A percentile compares a stretch with the other conserved stretches of the same genome.
These are phyloP conservation scores for Noccaea caerulescens DNA, from an alignment of 345 rosid genomes.

Conservation along the genomic window DNA sequence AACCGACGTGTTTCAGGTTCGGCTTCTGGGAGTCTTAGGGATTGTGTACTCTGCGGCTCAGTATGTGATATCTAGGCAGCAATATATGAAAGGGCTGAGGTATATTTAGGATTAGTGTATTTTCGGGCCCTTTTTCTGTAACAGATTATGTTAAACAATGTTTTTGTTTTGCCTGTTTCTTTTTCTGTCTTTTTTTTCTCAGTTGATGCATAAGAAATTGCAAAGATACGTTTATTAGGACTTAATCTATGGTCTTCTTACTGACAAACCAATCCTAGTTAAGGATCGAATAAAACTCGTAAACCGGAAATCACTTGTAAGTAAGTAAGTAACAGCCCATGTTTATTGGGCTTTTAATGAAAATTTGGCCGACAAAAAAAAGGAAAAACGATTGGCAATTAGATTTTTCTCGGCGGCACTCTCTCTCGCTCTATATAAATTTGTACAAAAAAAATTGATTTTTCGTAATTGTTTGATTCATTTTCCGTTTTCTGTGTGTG, in stretches of 20 bases:
- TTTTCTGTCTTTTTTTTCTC: conserved; percentile 14
- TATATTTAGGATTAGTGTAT: conserved; percentile 65
- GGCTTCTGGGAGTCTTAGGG: conserved; percentile 81
- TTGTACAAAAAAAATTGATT: too few species aligned
- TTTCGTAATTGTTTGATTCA: too few species aligned
- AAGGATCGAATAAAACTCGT: too few species aligned
- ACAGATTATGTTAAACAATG: conserved; percentile 34
- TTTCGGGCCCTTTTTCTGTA: conserved; percentile 24
- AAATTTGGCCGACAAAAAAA: too few species aligned
- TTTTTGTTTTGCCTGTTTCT: conserved; percentile 3
- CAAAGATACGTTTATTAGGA: conserved; percentile 22
- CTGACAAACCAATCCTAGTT: not conserved
- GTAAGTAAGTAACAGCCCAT: too few species aligned
- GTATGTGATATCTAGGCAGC: conserved; percentile 93
- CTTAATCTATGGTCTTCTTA: not conserved
- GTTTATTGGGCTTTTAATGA: too few species aligned
- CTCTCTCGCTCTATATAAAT: too few species aligned
- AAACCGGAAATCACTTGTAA: too few species aligned
- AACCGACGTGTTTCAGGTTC: conserved; percentile 81
- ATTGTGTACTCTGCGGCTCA: conserved; percentile 77
- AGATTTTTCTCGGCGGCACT: too few species aligned
- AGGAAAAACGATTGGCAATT: too few species aligned
- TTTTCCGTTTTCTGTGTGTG: too few species aligned
- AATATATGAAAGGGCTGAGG: conserved; percentile 84
- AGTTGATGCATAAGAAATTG: conserved; percentile 30